Evolutionary conservation across 2,329 filamentous ascomycete genomes (phyloP).

Genomic region (Acrocalymma vagum): DNA sequence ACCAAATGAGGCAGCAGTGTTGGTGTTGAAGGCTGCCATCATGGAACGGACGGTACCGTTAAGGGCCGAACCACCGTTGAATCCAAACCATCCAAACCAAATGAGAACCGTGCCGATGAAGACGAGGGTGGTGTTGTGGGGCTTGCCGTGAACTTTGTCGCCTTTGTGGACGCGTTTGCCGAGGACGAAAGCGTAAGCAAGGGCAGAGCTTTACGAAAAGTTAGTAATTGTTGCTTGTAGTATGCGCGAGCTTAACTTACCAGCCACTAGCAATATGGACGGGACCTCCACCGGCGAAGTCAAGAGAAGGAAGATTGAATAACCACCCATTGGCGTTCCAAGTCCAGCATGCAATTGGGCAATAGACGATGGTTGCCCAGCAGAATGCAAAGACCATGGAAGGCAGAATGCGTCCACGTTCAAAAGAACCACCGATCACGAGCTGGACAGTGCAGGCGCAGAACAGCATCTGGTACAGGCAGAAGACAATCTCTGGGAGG

Average conservation of each 20-base stretch:
- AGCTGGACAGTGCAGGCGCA: conserved; percentile 70
- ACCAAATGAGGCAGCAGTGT: conserved; percentile 63
- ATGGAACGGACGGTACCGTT: conserved; percentile 63
- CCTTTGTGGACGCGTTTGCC: conserved; percentile 64
- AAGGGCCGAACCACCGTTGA: conserved; percentile 65
- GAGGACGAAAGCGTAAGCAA: conserved; percentile 70
- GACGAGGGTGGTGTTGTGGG: conserved; percentile 70
- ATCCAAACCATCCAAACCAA: conserved; percentile 71
- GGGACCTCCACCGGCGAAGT: conserved; percentile 70
- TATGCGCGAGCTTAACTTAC: conserved; percentile 26
- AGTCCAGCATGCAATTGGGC: conserved; percentile 70
- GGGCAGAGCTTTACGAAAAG: conserved; percentile 50
- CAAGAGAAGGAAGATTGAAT: conserved; percentile 66
- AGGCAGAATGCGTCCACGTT: conserved; percentile 69
- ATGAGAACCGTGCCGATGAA: conserved; percentile 71
- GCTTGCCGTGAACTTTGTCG: conserved; percentile 61
- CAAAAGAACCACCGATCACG: conserved; percentile 70
- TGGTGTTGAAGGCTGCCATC: conserved; percentile 66
- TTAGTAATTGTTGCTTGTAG: too few species aligned
- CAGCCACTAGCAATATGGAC: conserved; percentile 72
- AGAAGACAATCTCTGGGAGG: conserved; percentile 72
- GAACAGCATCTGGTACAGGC: conserved; percentile 72
- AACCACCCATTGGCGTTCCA: conserved; percentile 75
- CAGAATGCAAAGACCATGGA: conserved; percentile 70
- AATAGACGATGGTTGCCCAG: conserved; percentile 73